These are phyloP conservation scores for Calycina herbarum DNA, from an alignment of 2,329 filamentous ascomycete species.

Conservation along the genomic window DNA sequence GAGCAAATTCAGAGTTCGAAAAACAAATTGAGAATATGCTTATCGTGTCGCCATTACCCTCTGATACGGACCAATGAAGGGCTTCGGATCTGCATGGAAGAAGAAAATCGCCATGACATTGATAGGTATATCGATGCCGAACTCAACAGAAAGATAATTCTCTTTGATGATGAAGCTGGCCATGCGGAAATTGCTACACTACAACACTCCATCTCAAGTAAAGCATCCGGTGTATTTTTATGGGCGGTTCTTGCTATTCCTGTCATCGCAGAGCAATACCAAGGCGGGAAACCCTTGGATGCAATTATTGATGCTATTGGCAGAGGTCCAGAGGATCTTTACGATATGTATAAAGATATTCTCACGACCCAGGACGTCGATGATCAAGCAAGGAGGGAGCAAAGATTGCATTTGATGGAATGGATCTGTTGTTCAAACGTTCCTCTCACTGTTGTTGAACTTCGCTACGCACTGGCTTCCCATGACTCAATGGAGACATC, in stretches of 20 bases:
- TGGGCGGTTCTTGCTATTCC: slow-evolving; percentile 39
- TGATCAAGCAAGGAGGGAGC: not conserved
- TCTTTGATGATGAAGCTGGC: not conserved
- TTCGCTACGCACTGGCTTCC: not conserved
- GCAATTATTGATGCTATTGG: not conserved
- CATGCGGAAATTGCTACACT: slow-evolving; percentile 6
- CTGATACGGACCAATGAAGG: slow-evolving; percentile 15
- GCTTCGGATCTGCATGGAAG: slow-evolving; percentile 36
- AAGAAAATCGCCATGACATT: slow-evolving; percentile 38
- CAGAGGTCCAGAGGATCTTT: not conserved
- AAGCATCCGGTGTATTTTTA: slow-evolving; percentile 40
- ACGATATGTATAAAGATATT: not conserved
- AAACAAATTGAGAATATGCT: slow-evolving; percentile 15
- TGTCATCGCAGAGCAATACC: not conserved
- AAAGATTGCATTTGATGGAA: slow-evolving; percentile 1
- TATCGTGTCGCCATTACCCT: slow-evolving; percentile 30
- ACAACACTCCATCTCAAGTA: slow-evolving; percentile 27
- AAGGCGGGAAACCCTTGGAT: not conserved
- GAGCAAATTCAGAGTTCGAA: slow-evolving; percentile 6
- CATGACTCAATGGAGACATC: slow-evolving; percentile 6
- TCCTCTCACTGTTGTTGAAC: not conserved
- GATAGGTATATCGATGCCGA: slow-evolving; percentile 31
- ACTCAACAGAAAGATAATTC: slow-evolving; percentile 19
- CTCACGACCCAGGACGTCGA: not conserved
- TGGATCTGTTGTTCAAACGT: not conserved